Evolutionary conservation across 2,329 filamentous ascomycete species (phyloP).

Genomic region (Podosphaera leucotricha): DNA sequence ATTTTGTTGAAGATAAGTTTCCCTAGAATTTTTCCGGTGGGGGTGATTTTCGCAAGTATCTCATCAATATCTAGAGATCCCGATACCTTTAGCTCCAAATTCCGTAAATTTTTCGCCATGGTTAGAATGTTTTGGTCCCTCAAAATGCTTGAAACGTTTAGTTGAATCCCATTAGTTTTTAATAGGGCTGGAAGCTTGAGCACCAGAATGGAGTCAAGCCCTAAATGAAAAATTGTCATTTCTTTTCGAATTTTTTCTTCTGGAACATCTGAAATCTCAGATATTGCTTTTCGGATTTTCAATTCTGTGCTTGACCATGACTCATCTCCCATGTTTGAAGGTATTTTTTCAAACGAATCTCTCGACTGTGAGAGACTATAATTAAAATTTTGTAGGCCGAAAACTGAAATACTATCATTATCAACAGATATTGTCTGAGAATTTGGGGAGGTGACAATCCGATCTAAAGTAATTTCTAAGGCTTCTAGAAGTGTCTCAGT

Average conservation of each 20-base stretch:
- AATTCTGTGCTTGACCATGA: conserved; percentile 17
- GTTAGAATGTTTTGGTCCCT: conserved; percentile 37
- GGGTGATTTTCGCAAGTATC: conserved; percentile 20
- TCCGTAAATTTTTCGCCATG: conserved; percentile 28
- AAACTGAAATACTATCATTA: conserved; percentile 33
- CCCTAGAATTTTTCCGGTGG: conserved; percentile 17
- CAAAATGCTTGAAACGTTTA: conserved; percentile 51
- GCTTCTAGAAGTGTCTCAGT: conserved; percentile 27
- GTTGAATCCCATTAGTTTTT: conserved; percentile 32
- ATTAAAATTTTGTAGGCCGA: conserved; percentile 29
- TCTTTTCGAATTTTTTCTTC: conserved; percentile 31
- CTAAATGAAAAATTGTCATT: conserved; percentile 58
- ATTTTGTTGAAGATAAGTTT: conserved; percentile 22
- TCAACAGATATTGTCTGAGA: conserved; percentile 30
- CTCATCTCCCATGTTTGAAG: not conserved
- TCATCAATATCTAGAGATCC: conserved; percentile 17
- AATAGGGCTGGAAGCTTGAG: conserved; percentile 61
- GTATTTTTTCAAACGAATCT: not conserved
- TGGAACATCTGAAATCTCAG: conserved; percentile 35
- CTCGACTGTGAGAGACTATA: not conserved
- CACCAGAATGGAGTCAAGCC: conserved; percentile 75
- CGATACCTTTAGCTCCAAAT: not conserved
- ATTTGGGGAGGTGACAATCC: conserved; percentile 27
- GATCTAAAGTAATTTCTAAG: conserved; percentile 34
- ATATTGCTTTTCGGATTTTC: conserved; percentile 24